Evolutionary conservation across 768 basidiomycete species (phyloP).

Genomic region (Naganishia friedmannii): DNA sequence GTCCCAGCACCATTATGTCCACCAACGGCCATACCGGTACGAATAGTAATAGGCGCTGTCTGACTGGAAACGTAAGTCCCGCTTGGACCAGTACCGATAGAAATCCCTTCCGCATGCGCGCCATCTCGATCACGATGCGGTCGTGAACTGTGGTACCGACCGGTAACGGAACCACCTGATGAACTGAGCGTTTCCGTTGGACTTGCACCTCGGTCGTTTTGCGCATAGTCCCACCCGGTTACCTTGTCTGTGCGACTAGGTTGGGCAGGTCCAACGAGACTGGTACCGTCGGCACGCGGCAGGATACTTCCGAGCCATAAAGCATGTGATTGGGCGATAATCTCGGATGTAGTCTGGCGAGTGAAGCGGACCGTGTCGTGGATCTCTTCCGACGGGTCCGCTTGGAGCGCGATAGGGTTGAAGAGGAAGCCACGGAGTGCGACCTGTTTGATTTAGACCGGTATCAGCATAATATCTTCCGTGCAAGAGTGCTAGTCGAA

Average conservation of each 20-base stretch:
- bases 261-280: background rate
- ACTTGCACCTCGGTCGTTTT: background rate
- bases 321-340: conserved; percentile 7
- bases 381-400: background rate
- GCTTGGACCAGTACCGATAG: background rate
- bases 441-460: background rate
- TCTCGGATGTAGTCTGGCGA: background rate
- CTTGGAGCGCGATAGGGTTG: conserved; percentile 17
- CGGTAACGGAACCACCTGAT: conserved; percentile 1
- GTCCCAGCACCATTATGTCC: background rate
- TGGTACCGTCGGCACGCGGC: conserved; percentile 2
- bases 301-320: conserved; percentile 16
- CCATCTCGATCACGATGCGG: background rate
- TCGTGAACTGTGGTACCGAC: conserved; percentile 10
- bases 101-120: background rate
- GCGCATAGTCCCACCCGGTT: background rate
- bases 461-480: background rate
- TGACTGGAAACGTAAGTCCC: background rate
- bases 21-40: background rate
- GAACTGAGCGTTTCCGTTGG: conserved; percentile 11
- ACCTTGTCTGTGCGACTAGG: background rate
- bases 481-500: background rate
- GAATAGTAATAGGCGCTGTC: conserved; percentile 13
- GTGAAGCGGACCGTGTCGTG: conserved; percentile 11
- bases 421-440: conserved; percentile 24